Evolutionary conservation across 306 rosid genomes (phyloP), one percentile per base, ranked within the genome.

Genomic region (Cercis canadensis): DNA sequence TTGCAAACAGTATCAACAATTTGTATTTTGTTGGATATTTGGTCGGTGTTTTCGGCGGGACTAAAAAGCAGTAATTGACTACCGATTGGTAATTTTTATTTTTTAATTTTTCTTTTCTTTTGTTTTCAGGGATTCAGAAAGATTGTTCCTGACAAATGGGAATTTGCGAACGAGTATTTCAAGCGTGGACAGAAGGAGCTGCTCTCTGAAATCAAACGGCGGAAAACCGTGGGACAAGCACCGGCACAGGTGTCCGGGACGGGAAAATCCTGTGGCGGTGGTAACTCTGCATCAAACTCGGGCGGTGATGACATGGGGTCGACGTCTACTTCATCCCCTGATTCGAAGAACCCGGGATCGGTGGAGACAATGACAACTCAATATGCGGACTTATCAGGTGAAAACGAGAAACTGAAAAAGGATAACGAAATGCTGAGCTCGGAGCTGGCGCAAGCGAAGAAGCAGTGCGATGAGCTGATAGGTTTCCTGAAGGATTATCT

Each of bases 141-240:
- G 75, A 89, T 75, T 0, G 99, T 85, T 11, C 92, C 92, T 14
- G 99, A 95, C 81, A 89, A 91, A 80, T 95, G 99, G 99, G 99
- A 95, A 72, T 95, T 95, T 68, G 90, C 96, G 4, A 95, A 89
- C 80, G 96, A 95, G 31, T 29, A 95, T 49, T 95, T 95, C 88
- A 86, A 70, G 41, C 88, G 85, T 49, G 96, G 86, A 1, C 73
- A 87, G 31, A 86, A 78, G 52, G 87, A 87, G 45, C 92, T 91
- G 5, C 92, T 95, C 69, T 4, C 80, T 1, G 72, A 73, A 16
- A 89, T 95, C 44, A 92, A 90, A 1, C 99, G 99, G 15, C 96
- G 99, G 37, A 95, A 91, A 67, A 32, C 84, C 0, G 76, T 55
- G 33, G 3, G 67, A 0, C 45, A 81, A 3, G 11, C 79, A 1